Conservation (phyloP, 257 asterid genomes). For the Gentiana macrophylla region DNA sequence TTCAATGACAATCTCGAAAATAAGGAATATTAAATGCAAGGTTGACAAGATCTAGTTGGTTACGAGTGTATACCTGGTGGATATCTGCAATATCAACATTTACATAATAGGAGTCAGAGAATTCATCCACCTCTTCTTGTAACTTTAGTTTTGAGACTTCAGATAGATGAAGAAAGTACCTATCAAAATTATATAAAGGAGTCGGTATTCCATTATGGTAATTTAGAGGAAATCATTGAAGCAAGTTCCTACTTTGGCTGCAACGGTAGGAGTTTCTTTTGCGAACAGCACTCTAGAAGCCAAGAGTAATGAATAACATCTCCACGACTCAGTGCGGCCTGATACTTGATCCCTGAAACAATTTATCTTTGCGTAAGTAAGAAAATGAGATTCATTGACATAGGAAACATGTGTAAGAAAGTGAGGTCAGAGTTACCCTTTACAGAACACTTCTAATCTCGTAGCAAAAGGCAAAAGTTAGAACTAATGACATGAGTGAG, state of each 20-base stretch:
- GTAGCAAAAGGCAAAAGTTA: too few species aligned
- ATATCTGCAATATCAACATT: slow-evolving; percentile 52
- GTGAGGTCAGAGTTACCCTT: too few species aligned
- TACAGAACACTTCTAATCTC: too few species aligned
- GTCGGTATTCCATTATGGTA: slow-evolving; percentile 4
- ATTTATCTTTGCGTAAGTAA: too few species aligned
- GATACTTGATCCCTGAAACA: slow-evolving; percentile 76
- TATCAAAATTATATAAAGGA: slow-evolving; percentile 14
- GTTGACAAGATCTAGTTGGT: not conserved
- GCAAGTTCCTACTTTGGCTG: slow-evolving; percentile 57
- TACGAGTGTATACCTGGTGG: slow-evolving; percentile 41
- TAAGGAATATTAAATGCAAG: not conserved
- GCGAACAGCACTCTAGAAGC: slow-evolving; percentile 72
- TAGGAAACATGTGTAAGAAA: too few species aligned
- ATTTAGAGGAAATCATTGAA: not conserved
- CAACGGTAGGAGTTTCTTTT: slow-evolving; percentile 69
- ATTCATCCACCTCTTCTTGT: slow-evolving; percentile 75
- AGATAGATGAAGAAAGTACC: slow-evolving; percentile 78
- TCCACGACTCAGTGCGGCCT: slow-evolving; percentile 83
- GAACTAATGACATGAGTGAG: too few species aligned
- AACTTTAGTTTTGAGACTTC: slow-evolving; percentile 61
- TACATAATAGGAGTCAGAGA: slow-evolving; percentile 65
- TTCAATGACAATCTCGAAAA: not conserved
- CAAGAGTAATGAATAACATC: slow-evolving; percentile 84
- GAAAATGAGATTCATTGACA: too few species aligned